These are phyloP conservation scores for Cutaneotrichosporon dermatis DNA, from an alignment of 1,284 basidiomycete genomes.

Conservation along the genomic window DNA sequence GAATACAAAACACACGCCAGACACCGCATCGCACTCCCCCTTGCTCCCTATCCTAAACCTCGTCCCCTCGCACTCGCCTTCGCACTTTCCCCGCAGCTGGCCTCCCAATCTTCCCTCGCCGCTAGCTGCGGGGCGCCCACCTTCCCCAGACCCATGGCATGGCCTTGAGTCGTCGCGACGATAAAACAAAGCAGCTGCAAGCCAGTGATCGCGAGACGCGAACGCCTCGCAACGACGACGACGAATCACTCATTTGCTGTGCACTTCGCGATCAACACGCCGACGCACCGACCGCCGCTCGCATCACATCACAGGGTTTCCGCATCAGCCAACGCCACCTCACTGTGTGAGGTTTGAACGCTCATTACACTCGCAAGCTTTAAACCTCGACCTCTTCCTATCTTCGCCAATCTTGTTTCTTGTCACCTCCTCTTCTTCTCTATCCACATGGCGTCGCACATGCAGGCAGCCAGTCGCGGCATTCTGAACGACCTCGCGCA, in stretches of 20 bases:
- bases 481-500: neutral
- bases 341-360: too few relatives aligned
- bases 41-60: neutral
- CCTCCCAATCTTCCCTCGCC: neutral
- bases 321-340: too few relatives aligned
- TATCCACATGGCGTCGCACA: neutral
- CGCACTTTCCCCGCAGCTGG: neutral
- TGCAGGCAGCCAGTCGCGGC: neutral
- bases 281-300: too few relatives aligned
- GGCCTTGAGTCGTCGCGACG: too few relatives aligned
- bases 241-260: too few relatives aligned
- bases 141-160: neutral
- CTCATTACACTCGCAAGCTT: neutral
- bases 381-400: too few relatives aligned
- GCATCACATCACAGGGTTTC: neutral
- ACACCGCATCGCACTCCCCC: neutral
- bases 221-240: too few relatives aligned
- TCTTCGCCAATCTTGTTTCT: neutral
- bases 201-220: too few relatives aligned
- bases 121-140: conserved; percentile 6
- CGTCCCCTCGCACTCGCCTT: too few relatives aligned
- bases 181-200: too few relatives aligned
- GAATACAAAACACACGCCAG: neutral
- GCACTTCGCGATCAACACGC: too few relatives aligned
- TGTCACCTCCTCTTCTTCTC: neutral